Evolutionary conservation across 495 filamentous ascomycete genomes (phyloP).

Genomic region (Amphirosellinia nigrospora): DNA sequence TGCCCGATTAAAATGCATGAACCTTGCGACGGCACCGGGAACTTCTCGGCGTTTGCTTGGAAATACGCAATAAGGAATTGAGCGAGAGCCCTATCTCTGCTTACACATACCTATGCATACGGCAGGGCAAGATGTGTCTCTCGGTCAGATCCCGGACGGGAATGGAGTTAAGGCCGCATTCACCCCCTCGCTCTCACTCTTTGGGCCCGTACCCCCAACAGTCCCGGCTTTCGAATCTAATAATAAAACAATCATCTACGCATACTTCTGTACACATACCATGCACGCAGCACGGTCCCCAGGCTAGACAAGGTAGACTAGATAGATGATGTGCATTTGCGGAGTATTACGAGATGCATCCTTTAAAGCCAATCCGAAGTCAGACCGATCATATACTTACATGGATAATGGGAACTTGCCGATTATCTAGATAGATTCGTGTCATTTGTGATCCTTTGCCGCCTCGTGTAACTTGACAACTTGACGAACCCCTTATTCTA

Average conservation of each 20-base stretch:
- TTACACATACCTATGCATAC: neutral
- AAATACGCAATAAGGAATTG: neutral
- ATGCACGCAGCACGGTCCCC: slow-evolving; percentile 4
- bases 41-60: slow-evolving; percentile 16
- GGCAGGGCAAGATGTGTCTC: neutral
- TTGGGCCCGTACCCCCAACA: neutral
- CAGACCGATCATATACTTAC: slow-evolving; percentile 6
- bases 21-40: neutral
- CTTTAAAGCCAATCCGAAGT: neutral
- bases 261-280: no score
- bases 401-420: neutral
- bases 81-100: neutral
- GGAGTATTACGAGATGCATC: slow-evolving; percentile 3
- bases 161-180: slow-evolving; percentile 19
- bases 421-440: neutral
- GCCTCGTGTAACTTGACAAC: slow-evolving; percentile 9
- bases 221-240: slow-evolving; percentile 3
- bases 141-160: slow-evolving; percentile 15
- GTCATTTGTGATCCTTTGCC: neutral
- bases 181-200: neutral
- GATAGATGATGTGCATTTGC: slow-evolving; percentile 18
- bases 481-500: neutral
- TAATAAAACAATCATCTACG: slow-evolving; percentile 10
- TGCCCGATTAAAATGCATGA: neutral
- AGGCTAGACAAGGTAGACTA: neutral